These are phyloP conservation scores for Echium plantagineum DNA, from an alignment of 257 asterid species.

Conservation along the genomic window DNA sequence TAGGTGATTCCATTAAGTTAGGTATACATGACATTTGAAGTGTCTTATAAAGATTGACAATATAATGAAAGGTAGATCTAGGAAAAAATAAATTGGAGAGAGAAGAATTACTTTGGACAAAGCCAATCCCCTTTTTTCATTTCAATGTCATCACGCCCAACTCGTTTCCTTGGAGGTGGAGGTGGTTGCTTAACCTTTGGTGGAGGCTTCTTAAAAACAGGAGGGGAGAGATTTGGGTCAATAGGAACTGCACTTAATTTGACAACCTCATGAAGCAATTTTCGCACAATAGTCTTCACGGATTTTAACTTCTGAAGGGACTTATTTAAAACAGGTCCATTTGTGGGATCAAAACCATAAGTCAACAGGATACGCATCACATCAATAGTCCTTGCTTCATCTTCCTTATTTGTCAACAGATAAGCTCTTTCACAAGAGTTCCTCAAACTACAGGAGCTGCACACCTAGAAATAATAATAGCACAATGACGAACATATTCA, in stretches of 20 bases:
- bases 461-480: slow-evolving; percentile 44
- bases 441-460: slow-evolving; percentile 94
- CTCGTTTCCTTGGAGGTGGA: slow-evolving; percentile 74
- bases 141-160: slow-evolving; percentile 85
- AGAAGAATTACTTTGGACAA: slow-evolving; percentile 63
- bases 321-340: slow-evolving; percentile 55
- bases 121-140: slow-evolving; percentile 99
- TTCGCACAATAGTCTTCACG: slow-evolving; percentile 66
- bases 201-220: slow-evolving; percentile 66
- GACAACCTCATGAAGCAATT: slow-evolving; percentile 76
- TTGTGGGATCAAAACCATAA: slow-evolving; percentile 68
- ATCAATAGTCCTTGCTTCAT: slow-evolving; percentile 82
- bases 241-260: slow-evolving; percentile 92
- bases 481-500: slow-evolving; percentile 6
- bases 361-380: slow-evolving; percentile 77
- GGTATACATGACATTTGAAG: background rate
- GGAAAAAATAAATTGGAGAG: background rate
- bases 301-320: slow-evolving; percentile 58
- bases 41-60: background rate
- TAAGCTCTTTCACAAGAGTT: slow-evolving; percentile 85
- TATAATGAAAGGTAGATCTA: background rate
- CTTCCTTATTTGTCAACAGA: slow-evolving; percentile 84
- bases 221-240: slow-evolving; percentile 92
- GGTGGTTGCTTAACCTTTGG: slow-evolving; percentile 95
- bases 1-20: background rate